Conservation (phyloP, 495 filamentous ascomycete species). For the Patellaria atrata region DNA sequence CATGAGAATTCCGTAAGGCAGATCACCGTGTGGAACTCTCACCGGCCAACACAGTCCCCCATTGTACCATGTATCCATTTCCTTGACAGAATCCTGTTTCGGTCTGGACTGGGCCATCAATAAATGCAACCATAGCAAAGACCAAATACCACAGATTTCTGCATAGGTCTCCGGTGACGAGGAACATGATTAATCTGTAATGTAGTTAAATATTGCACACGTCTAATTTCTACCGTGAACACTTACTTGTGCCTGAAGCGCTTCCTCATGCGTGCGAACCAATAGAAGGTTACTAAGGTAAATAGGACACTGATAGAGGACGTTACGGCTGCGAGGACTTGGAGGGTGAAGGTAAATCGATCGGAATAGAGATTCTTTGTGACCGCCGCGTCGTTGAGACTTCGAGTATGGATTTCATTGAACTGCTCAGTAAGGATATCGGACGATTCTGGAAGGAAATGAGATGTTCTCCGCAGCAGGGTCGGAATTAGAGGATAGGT, state of each 20-base stretch:
- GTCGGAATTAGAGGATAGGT: too few relatives aligned
- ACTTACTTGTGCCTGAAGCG: slow-evolving; percentile 60
- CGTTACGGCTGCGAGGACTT: slow-evolving; percentile 21
- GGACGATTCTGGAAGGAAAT: too few relatives aligned
- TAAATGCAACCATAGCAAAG: slow-evolving; percentile 40
- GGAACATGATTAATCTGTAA: slow-evolving; percentile 50
- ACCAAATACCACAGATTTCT: slow-evolving; percentile 52
- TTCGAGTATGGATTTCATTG: too few relatives aligned
- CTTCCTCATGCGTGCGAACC: slow-evolving; percentile 60
- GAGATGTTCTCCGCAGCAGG: too few relatives aligned
- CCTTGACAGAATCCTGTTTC: slow-evolving; percentile 47
- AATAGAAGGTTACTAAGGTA: slow-evolving; percentile 43
- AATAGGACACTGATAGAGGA: slow-evolving; percentile 39
- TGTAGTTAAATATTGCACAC: slow-evolving; percentile 8
- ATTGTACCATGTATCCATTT: slow-evolving; percentile 48
- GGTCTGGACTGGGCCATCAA: slow-evolving; percentile 31
- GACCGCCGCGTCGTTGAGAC: too few relatives aligned
- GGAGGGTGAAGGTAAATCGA: slow-evolving; percentile 2
- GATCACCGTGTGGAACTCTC: slow-evolving; percentile 7
- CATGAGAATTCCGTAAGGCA: background rate
- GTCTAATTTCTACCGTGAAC: slow-evolving; percentile 1
- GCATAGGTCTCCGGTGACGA: slow-evolving; percentile 54
- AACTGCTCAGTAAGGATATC: too few relatives aligned
- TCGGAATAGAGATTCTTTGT: background rate
- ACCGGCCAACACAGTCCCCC: slow-evolving; percentile 53